Conservation (phyloP, 2,329 filamentous ascomycete species). For the Cercospora sp. region DNA sequence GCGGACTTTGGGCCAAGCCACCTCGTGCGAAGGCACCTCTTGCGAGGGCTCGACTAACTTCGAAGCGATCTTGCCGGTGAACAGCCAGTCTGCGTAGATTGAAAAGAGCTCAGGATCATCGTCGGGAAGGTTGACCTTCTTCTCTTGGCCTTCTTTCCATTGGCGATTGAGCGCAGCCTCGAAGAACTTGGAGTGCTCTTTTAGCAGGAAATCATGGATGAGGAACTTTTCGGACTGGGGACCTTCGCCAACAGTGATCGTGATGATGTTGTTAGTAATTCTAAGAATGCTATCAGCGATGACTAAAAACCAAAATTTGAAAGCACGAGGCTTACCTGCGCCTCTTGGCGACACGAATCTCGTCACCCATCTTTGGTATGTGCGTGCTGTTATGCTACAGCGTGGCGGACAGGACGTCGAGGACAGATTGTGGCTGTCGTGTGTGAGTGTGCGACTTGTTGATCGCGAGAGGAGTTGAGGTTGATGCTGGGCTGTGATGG, state of each 20-base stretch:
- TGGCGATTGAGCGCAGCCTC: not conserved
- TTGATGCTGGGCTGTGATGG: not conserved
- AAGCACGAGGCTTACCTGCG: not conserved
- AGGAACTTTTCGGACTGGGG: not conserved
- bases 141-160: slow-evolving; percentile 11
- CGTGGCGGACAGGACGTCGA: too few species aligned
- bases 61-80: not conserved
- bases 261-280: not conserved
- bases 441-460: too few species aligned
- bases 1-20: too few species aligned
- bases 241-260: not conserved
- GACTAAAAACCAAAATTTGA: too few species aligned
- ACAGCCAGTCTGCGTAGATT: slow-evolving; percentile 6
- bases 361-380: too few species aligned
- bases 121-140: slow-evolving; percentile 2
- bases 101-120: not conserved
- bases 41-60: too few species aligned
- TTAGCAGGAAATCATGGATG: slow-evolving; percentile 3
- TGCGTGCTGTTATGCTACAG: too few species aligned
- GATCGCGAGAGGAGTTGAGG: too few species aligned
- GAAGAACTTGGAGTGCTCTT: slow-evolving; percentile 5
- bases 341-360: not conserved
- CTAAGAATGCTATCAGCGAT: not conserved
- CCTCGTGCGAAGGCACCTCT: too few species aligned
- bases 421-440: not conserved